Evolutionary conservation across 23 red algal species (phyloP).

Genomic region (Gracilariopsis chorda): DNA sequence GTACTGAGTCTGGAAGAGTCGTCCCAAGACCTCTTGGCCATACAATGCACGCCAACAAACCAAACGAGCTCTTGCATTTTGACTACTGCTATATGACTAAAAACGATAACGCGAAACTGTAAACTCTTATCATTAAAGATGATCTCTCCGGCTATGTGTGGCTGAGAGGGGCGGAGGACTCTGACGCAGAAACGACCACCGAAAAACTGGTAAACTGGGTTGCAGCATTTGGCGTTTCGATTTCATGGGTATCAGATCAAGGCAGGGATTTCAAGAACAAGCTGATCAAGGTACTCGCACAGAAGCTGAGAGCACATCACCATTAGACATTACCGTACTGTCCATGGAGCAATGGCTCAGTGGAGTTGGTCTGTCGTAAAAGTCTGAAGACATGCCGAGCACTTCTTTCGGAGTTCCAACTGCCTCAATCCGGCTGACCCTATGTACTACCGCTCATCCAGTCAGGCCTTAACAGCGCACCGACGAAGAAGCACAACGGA

Average conservation of each 20-base stretch:
- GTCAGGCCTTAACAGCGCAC: too few species aligned
- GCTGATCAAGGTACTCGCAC: background rate
- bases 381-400: too few species aligned
- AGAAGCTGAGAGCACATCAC: background rate
- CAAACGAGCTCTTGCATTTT: background rate
- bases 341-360: background rate
- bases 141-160: conserved; percentile 1
- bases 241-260: conserved; percentile 1
- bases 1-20: too few species aligned
- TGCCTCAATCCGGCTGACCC: too few species aligned
- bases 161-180: background rate
- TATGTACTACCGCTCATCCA: too few species aligned
- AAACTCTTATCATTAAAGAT: background rate
- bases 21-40: background rate
- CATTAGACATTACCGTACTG: background rate
- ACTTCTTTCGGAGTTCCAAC: too few species aligned
- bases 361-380: conserved; percentile 1
- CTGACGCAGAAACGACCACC: background rate
- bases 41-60: background rate
- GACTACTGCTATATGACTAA: background rate
- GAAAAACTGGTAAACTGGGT: background rate
- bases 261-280: conserved; percentile 24
- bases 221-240: background rate
- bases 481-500: too few species aligned
- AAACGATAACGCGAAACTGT: background rate